Percentiles rank a stretch among this genome's conserved stretches.
Conservation (phyloP, 73 alveolate genomes). For the Paramecium octaurelia region DNA sequence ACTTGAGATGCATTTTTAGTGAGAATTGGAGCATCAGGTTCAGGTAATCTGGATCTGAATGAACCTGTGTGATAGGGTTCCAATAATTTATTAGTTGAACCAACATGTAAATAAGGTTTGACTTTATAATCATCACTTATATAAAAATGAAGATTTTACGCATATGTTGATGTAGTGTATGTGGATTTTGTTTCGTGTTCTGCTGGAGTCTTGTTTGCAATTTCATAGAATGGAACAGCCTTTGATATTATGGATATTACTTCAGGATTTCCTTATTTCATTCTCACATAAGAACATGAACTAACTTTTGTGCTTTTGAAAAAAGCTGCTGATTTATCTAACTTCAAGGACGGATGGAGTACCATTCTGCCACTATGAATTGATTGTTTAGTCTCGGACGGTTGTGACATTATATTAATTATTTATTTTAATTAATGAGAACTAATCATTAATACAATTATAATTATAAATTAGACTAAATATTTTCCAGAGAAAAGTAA, state of each 20-base stretch:
- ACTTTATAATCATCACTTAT: slow-evolving; percentile 58
- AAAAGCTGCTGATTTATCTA: slow-evolving; percentile 56
- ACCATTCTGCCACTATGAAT: slow-evolving; percentile 29
- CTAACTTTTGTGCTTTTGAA: slow-evolving; percentile 52
- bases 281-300: slow-evolving; percentile 56
- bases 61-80: slow-evolving; percentile 57
- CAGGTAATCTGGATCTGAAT: slow-evolving; percentile 57
- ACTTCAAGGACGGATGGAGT: slow-evolving; percentile 21
- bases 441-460: slow-evolving; percentile 41
- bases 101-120: slow-evolving; percentile 58
- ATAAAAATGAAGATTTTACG: neutral
- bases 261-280: slow-evolving; percentile 55
- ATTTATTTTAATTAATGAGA: slow-evolving; percentile 17
- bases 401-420: slow-evolving; percentile 38
- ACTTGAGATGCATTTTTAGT: slow-evolving; percentile 61
- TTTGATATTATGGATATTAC: neutral
- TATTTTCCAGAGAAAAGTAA: slow-evolving; percentile 51
- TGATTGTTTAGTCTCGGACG: slow-evolving; percentile 24
- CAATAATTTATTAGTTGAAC: slow-evolving; percentile 43
- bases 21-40: slow-evolving; percentile 59
- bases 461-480: slow-evolving; percentile 34
- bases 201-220: slow-evolving; percentile 48
- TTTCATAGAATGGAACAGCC: slow-evolving; percentile 62
- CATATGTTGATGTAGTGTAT: slow-evolving; percentile 20
- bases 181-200: slow-evolving; percentile 47